Percentiles rank a stretch among this genome's conserved stretches.
Conservation (phyloP, 139 green algal genomes). For the Chlorella sp. region DNA sequence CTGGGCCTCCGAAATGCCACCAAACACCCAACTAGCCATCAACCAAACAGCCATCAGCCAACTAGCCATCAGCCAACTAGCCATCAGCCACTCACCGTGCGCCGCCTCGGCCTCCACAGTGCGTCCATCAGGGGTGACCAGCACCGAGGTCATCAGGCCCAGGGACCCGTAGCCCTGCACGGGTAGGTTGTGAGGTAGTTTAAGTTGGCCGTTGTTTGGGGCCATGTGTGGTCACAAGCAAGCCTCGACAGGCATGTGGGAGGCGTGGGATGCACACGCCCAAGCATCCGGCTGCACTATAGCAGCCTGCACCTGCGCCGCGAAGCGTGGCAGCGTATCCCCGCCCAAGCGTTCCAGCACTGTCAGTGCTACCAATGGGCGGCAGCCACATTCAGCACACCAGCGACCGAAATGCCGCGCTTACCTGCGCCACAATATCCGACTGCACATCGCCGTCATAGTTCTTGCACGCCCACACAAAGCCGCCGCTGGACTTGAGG, state of each 20-base stretch:
- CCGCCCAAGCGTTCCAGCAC: no score
- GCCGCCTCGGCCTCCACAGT: conserved; percentile 96
- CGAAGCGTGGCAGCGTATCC: no score
- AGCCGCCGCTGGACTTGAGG: conserved; percentile 93
- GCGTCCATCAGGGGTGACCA: conserved; percentile 93
- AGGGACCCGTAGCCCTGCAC: conserved; percentile 90
- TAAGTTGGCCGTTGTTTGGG: no score
- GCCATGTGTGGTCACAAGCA: no score
- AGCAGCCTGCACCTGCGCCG: no score
- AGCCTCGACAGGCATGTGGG: no score
- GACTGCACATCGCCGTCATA: conserved; percentile 94
- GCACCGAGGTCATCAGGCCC: conserved; percentile 96
- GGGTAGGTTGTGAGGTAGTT: not conserved
- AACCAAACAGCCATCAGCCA: not conserved
- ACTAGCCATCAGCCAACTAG: not conserved
- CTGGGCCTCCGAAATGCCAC: not conserved
- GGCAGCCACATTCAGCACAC: not conserved
- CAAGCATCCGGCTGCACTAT: no score
- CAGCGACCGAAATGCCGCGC: no score
- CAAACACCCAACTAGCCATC: not conserved
- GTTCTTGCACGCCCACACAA: conserved; percentile 99
- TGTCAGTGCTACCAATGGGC: no score
- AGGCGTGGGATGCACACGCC: no score
- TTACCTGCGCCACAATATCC: conserved; percentile 84
- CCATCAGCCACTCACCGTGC: conserved; percentile 72